These are phyloP conservation scores for Coffea canephora DNA, from an alignment of 257 asterid species.

Conservation along the genomic window DNA sequence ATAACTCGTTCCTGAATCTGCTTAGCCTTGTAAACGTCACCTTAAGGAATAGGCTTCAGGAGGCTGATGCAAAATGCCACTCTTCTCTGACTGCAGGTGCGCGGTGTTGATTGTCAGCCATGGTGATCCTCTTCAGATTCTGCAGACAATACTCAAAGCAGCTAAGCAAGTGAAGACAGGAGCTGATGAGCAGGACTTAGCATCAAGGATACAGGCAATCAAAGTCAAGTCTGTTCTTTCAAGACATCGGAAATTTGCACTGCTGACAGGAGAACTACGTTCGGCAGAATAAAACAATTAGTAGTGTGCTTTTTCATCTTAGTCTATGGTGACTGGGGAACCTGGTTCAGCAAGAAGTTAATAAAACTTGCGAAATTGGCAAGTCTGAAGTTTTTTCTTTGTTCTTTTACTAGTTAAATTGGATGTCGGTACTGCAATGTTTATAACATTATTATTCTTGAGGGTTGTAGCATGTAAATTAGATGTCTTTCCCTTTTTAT, in stretches of 20 bases:
- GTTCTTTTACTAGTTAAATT: not conserved
- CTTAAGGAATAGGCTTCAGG: not conserved
- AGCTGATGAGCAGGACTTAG: conserved; percentile 34
- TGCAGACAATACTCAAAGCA: conserved; percentile 69
- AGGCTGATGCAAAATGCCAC: not conserved
- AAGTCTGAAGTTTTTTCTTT: not conserved
- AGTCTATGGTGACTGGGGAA: not conserved
- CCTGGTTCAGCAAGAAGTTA: not conserved
- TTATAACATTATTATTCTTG: not conserved
- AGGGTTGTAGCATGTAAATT: not conserved
- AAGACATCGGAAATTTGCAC: conserved; percentile 68
- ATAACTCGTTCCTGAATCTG: not conserved
- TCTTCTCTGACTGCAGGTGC: conserved; percentile 46
- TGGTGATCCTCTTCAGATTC: conserved; percentile 95
- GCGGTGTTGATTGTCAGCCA: conserved; percentile 79
- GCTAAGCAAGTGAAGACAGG: conserved; percentile 30
- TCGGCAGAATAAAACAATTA: conserved; percentile 30
- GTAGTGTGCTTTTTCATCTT: not conserved
- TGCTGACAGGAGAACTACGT: conserved; percentile 83
- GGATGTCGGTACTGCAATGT: not conserved
- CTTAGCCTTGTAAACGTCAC: not conserved
- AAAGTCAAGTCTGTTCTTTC: conserved; percentile 60
- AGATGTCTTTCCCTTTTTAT: not conserved
- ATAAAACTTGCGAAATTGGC: not conserved
- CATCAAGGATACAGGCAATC: conserved; percentile 52